Percentiles rank a stretch among this genome's conserved stretches.
Evolutionary conservation across 495 filamentous ascomycete genomes (phyloP).

Genomic region (Amniculicola lignicola): DNA sequence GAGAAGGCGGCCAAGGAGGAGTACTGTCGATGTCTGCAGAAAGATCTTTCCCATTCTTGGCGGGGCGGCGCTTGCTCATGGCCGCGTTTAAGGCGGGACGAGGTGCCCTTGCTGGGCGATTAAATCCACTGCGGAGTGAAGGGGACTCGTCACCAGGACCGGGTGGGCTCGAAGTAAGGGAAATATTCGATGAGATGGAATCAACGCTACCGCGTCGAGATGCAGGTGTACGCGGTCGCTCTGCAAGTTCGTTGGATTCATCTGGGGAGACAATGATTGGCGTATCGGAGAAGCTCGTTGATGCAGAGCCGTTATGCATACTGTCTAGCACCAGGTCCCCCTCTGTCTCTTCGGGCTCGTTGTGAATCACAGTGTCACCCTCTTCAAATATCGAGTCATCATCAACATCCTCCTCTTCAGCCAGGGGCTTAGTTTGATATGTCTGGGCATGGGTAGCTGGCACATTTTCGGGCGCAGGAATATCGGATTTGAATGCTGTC

Average conservation of each 20-base stretch:
- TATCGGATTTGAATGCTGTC: constrained; percentile 2
- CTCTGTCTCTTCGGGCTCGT: constrained; percentile 14
- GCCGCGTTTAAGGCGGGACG: constrained; percentile 36
- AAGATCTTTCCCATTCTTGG: constrained; percentile 7
- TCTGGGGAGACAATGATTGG: neutral
- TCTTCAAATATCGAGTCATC: constrained; percentile 25
- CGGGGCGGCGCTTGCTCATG: constrained; percentile 37
- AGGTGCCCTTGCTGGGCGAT: constrained; percentile 22
- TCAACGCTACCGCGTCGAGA: constrained; percentile 23
- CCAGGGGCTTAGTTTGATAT: neutral
- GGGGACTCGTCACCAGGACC: constrained; percentile 27
- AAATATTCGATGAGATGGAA: constrained; percentile 22
- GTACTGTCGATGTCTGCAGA: constrained; percentile 2
- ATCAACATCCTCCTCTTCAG: neutral
- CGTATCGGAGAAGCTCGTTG: constrained; percentile 1
- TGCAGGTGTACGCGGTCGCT: constrained; percentile 19
- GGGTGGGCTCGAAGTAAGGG: constrained; percentile 23
- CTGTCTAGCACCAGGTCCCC: neutral
- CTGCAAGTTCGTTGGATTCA: neutral
- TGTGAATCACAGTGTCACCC: constrained; percentile 24
- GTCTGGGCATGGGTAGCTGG: neutral
- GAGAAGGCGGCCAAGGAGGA: constrained; percentile 29
- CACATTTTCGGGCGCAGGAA: too few relatives aligned
- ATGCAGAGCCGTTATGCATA: neutral
- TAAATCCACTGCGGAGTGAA: constrained; percentile 27